Conservation (phyloP, 2,329 filamentous ascomycete species). For the Coleophoma eucalyptorum region DNA sequence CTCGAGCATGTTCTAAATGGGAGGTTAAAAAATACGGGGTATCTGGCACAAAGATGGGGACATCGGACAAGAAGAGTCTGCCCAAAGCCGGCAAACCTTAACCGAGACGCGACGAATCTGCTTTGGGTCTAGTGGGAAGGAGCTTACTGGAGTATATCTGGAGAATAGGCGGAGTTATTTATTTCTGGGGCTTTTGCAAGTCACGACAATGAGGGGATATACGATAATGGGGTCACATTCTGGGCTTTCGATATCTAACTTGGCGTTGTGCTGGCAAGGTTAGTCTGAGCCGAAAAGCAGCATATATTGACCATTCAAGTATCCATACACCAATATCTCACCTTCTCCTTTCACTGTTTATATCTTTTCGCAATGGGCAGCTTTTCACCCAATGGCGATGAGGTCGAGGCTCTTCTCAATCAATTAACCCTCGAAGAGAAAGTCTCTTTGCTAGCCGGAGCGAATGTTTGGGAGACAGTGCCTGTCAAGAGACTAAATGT, state of each 20-base stretch:
- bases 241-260: not conserved
- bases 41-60: too few species aligned
- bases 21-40: too few species aligned
- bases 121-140: not conserved
- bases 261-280: too few species aligned
- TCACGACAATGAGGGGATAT: not conserved
- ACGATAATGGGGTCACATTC: not conserved
- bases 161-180: not conserved
- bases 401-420: conserved; percentile 9
- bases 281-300: not conserved
- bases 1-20: too few species aligned
- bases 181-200: too few species aligned
- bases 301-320: not conserved
- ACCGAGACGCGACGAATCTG: not conserved
- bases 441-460: conserved; percentile 23
- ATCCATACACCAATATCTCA: not conserved
- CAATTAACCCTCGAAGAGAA: conserved; percentile 28
- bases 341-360: too few species aligned
- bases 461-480: conserved; percentile 22
- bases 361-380: too few species aligned
- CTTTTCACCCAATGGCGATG: not conserved
- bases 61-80: too few species aligned
- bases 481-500: conserved; percentile 22
- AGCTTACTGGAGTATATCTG: not conserved
- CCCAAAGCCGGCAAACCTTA: not conserved